Conservation (phyloP, 2,329 filamentous ascomycete species). For the Cytospora schulzeri region DNA sequence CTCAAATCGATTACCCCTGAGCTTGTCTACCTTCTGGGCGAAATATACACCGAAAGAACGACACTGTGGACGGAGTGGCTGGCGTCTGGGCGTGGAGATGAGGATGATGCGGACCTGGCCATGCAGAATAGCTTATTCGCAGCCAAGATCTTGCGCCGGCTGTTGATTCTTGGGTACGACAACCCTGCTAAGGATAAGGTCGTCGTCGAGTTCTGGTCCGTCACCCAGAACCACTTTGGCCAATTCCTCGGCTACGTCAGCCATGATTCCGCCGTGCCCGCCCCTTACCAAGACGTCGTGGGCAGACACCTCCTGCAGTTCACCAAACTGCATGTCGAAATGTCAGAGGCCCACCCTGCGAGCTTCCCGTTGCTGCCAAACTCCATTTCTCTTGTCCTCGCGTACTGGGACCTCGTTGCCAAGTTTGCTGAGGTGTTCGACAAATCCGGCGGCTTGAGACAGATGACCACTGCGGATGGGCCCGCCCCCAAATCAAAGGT, state of each 20-base stretch:
- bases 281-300: constrained; percentile 62
- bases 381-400: constrained; percentile 73
- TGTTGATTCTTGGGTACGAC: constrained; percentile 82
- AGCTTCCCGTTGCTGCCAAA: constrained; percentile 83
- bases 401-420: constrained; percentile 83
- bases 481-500: constrained; percentile 50
- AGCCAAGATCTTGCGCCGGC: constrained; percentile 77
- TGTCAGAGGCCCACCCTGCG: constrained; percentile 77
- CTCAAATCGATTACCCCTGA: constrained; percentile 81
- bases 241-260: constrained; percentile 68
- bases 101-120: constrained; percentile 59
- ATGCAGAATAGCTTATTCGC: constrained; percentile 78
- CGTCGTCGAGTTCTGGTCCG: constrained; percentile 77
- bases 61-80: constrained; percentile 68
- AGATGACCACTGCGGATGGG: constrained; percentile 40
- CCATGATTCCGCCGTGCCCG: constrained; percentile 55
- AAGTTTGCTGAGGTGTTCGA: constrained; percentile 76
- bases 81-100: constrained; percentile 58
- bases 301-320: constrained; percentile 88
- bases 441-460: constrained; percentile 58
- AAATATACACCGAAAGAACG: constrained; percentile 77
- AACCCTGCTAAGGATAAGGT: constrained; percentile 77
- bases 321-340: constrained; percentile 86
- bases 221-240: constrained; percentile 78
- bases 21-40: constrained; percentile 76